These are phyloP conservation scores for Rhizophora apiculata DNA, from an alignment of 345 rosid genomes.

Conservation along the genomic window DNA sequence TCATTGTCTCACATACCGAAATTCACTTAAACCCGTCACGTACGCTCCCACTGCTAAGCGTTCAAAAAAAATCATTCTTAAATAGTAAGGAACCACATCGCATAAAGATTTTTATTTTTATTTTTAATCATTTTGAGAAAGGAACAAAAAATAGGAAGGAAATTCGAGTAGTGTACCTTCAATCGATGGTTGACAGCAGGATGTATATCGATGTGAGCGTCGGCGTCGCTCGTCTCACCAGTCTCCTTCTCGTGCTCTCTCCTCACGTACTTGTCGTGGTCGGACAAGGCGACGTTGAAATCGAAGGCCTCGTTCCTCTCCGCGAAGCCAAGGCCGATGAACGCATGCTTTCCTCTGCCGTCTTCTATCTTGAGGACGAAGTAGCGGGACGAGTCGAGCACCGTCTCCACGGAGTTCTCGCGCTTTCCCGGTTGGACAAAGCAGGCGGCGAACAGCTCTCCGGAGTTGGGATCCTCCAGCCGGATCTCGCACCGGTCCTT, in stretches of 20 bases:
- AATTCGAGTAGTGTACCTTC: constrained; percentile 47
- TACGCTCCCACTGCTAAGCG: no score
- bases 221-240: constrained; percentile 56
- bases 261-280: constrained; percentile 87
- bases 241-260: constrained; percentile 77
- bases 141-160: background rate
- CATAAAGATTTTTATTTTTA: background rate
- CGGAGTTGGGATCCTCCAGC: constrained; percentile 86
- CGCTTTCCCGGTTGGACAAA: constrained; percentile 81
- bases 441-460: constrained; percentile 92
- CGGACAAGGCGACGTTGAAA: constrained; percentile 97
- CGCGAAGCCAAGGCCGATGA: constrained; percentile 83
- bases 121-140: background rate
- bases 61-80: no score
- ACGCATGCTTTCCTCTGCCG: constrained; percentile 91
- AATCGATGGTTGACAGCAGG: constrained; percentile 95
- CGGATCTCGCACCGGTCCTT: constrained; percentile 98
- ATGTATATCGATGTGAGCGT: constrained; percentile 81
- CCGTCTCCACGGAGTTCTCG: constrained; percentile 85
- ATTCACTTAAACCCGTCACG: no score
- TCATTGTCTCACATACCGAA: no score
- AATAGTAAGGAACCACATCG: no score
- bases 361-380: constrained; percentile 97
- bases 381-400: constrained; percentile 94
- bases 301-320: constrained; percentile 98